These are phyloP conservation scores for Nemania serpens DNA, from an alignment of 2,329 filamentous ascomycete species.

Conservation along the genomic window DNA sequence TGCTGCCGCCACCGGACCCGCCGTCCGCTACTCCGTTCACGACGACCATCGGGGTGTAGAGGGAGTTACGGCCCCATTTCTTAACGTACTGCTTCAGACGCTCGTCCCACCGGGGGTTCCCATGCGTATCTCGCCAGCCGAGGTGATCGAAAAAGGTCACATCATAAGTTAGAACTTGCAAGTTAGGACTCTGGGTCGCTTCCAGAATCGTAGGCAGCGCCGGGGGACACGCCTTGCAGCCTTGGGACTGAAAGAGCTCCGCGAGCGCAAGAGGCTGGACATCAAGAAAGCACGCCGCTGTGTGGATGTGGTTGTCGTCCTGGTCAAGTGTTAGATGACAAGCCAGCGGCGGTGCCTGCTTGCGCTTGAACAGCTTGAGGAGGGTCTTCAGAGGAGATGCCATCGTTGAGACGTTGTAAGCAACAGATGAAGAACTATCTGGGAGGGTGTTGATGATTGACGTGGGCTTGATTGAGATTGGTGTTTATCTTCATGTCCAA, in stretches of 20 bases:
- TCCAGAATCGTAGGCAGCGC: conserved; percentile 41
- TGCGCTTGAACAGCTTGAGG: conserved; percentile 38
- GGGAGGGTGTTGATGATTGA: background rate
- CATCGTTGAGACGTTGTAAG: background rate
- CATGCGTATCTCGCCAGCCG: conserved; percentile 42
- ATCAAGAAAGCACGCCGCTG: conserved; percentile 41
- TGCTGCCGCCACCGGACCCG: conserved; percentile 30
- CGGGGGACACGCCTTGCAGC: conserved; percentile 42
- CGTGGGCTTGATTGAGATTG: background rate
- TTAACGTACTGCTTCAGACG: conserved; percentile 43
- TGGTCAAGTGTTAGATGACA: conserved; percentile 41
- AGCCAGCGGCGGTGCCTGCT: conserved; percentile 41
- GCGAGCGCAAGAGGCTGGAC: conserved; percentile 42
- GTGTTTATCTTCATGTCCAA: background rate
- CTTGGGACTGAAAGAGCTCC: conserved; percentile 45
- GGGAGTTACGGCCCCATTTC: conserved; percentile 39
- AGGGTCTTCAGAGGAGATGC: background rate
- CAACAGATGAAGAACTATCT: background rate
- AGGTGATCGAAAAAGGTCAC: conserved; percentile 44
- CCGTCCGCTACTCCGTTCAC: conserved; percentile 40
- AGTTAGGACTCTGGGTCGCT: conserved; percentile 37
- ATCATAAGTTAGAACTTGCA: conserved; percentile 43
- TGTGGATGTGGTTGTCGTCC: conserved; percentile 41
- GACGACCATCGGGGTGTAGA: conserved; percentile 43
- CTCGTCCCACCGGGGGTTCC: conserved; percentile 38